These are phyloP conservation scores for Penicillium samsonianum DNA, from an alignment of 495 filamentous ascomycete genomes.

Conservation along the genomic window DNA sequence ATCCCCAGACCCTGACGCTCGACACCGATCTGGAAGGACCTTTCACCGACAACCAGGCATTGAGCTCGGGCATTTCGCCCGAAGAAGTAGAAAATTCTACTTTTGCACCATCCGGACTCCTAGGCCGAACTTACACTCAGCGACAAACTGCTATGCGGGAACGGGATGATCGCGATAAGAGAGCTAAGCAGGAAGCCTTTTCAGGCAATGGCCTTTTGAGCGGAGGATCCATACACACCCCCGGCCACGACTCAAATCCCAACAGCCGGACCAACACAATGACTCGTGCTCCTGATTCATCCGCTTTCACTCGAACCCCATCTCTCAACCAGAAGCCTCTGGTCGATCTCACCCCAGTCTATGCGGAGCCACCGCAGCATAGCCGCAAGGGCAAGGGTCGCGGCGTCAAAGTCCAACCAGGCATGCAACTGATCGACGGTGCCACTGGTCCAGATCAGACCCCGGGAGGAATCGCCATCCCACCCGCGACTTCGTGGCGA, in stretches of 20 bases:
- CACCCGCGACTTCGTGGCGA: conserved; percentile 55
- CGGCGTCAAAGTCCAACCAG: conserved; percentile 62
- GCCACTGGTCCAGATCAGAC: conserved; percentile 57
- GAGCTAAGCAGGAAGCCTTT: conserved; percentile 32
- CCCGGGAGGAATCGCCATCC: conserved; percentile 48
- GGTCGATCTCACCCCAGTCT: conserved; percentile 73
- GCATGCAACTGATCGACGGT: conserved; percentile 63
- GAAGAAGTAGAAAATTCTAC: conserved; percentile 42
- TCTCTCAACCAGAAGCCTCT: conserved; percentile 57
- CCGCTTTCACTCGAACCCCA: conserved; percentile 27
- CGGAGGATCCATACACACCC: conserved; percentile 14
- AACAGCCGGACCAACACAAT: conserved; percentile 43
- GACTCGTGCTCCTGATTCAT: conserved; percentile 31
- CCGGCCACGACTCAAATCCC: conserved; percentile 13
- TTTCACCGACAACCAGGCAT: conserved; percentile 15
- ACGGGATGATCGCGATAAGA: conserved; percentile 46
- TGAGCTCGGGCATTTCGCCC: conserved; percentile 17
- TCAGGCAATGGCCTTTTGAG: conserved; percentile 25
- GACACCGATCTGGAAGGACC: conserved; percentile 25
- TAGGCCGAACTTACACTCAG: conserved; percentile 64
- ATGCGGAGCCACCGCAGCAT: conserved; percentile 73
- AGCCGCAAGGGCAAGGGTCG: conserved; percentile 68
- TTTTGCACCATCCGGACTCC: conserved; percentile 58
- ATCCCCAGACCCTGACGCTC: conserved; percentile 37
- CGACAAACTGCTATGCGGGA: conserved; percentile 59